phyloP scores from a whole-genome alignment of 73 alveolate species.

The Blepharisma stoltei region DNA sequence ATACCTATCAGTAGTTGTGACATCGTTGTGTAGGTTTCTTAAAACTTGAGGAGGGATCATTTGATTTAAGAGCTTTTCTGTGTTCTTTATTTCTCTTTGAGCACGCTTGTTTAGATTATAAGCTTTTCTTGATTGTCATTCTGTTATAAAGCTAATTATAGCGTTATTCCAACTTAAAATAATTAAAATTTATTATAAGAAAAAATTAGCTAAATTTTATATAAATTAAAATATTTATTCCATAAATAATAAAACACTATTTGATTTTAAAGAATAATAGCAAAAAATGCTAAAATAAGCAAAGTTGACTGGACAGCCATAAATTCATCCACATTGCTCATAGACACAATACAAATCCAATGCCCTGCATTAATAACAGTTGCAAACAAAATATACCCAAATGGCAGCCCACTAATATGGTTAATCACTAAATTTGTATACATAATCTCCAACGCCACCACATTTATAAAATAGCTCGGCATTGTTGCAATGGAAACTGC shows the following conservation, averaged over 20 bases:
- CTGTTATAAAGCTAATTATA: constrained; percentile 22
- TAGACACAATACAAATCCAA: neutral
- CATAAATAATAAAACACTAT: too few relatives aligned
- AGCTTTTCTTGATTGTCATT: neutral
- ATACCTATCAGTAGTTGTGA: constrained; percentile 80
- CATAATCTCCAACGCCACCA: constrained; percentile 27
- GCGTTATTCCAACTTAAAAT: too few relatives aligned
- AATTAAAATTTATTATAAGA: too few relatives aligned
- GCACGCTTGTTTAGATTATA: constrained; percentile 25
- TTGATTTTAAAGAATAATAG: too few relatives aligned
- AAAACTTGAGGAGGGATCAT: constrained; percentile 36
- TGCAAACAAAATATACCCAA: constrained; percentile 20
- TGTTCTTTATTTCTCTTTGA: constrained; percentile 29
- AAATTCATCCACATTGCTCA: neutral
- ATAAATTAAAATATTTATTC: too few relatives aligned
- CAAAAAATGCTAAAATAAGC: neutral
- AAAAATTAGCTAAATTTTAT: too few relatives aligned
- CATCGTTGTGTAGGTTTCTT: constrained; percentile 69
- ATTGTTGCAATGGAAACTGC: neutral
- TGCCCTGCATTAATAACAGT: neutral
- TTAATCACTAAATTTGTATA: constrained; percentile 19
- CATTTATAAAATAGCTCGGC: neutral
- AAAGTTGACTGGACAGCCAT: constrained; percentile 17
- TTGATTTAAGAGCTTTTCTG: constrained; percentile 31
- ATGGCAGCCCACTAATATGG: neutral